phyloP scores from a whole-genome alignment of 2,329 filamentous ascomycete genomes.

The Fusarium falciforme region DNA sequence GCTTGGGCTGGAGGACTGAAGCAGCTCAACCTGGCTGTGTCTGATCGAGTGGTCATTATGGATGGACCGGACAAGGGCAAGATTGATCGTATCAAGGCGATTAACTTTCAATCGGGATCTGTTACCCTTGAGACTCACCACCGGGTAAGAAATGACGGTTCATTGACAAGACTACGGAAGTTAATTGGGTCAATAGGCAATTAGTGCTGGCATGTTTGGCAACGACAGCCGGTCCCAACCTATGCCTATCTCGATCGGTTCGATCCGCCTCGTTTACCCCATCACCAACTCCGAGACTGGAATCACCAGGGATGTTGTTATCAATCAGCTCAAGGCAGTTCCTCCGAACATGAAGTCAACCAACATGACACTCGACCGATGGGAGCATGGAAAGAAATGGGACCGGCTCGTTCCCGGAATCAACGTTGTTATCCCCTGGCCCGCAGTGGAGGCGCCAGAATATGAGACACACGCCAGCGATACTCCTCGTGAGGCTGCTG shows the following conservation, averaged over 20 bases:
- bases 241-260: slow-evolving; percentile 71
- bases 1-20: slow-evolving; percentile 67
- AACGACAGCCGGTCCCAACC: slow-evolving; percentile 45
- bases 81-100: slow-evolving; percentile 76
- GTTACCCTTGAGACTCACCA: slow-evolving; percentile 72
- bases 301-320: slow-evolving; percentile 77
- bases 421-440: slow-evolving; percentile 82
- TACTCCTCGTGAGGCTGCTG: slow-evolving; percentile 80
- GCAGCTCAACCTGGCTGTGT: slow-evolving; percentile 71
- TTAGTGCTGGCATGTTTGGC: slow-evolving; percentile 47
- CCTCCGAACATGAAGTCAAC: slow-evolving; percentile 59
- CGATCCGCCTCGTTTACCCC: slow-evolving; percentile 85
- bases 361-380: slow-evolving; percentile 56
- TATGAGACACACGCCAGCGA: slow-evolving; percentile 70
- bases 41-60: slow-evolving; percentile 85
- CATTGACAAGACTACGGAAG: neutral
- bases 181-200: slow-evolving; percentile 38
- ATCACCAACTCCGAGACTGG: slow-evolving; percentile 75
- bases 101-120: slow-evolving; percentile 66
- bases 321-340: slow-evolving; percentile 74
- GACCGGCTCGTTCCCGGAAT: slow-evolving; percentile 75
- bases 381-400: slow-evolving; percentile 57
- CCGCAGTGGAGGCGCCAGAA: slow-evolving; percentile 63
- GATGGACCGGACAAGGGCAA: slow-evolving; percentile 84
- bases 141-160: slow-evolving; percentile 63